These are phyloP conservation scores for Silene uniflora DNA, from an alignment of 148 eudicot species.

Conservation along the genomic window DNA sequence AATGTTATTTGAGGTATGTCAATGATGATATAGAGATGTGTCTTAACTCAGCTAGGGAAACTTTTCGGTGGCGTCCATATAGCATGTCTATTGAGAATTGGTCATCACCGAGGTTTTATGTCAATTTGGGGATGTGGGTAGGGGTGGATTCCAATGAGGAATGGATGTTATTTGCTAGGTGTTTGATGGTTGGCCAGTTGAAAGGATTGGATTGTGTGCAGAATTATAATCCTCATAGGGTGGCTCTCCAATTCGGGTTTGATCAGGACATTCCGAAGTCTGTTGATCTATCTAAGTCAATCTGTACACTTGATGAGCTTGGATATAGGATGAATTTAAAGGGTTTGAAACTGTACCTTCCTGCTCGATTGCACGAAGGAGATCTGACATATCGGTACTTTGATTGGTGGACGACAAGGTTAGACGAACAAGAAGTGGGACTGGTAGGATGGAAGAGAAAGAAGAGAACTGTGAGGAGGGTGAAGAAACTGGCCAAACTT, in stretches of 20 bases:
- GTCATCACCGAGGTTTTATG: too few species aligned
- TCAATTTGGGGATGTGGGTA: slow-evolving; percentile 3
- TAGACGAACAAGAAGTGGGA: too few species aligned
- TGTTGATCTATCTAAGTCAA: not conserved
- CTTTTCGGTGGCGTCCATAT: too few species aligned
- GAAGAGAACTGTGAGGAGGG: not conserved
- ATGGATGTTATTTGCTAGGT: not conserved
- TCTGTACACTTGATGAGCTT: not conserved
- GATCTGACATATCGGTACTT: slow-evolving; percentile 7
- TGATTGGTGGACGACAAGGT: not conserved
- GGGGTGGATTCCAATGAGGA: slow-evolving; percentile 5
- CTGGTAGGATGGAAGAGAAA: not conserved
- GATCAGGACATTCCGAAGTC: slow-evolving; percentile 6
- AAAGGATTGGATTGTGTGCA: slow-evolving; percentile 3
- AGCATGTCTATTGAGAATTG: too few species aligned
- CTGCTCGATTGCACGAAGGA: slow-evolving; percentile 10
- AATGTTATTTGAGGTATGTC: too few species aligned
- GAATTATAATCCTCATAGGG: slow-evolving; percentile 5
- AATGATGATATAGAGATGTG: too few species aligned
- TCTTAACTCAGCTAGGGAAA: too few species aligned
- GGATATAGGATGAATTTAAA: not conserved
- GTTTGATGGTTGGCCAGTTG: slow-evolving; percentile 5
- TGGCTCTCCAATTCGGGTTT: slow-evolving; percentile 8
- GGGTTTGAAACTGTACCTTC: slow-evolving; percentile 5
- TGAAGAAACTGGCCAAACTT: too few species aligned